Base-by-base conservation (phyloP, 2,329 filamentous ascomycete genomes). In the Erysiphe pulchra region DNA sequence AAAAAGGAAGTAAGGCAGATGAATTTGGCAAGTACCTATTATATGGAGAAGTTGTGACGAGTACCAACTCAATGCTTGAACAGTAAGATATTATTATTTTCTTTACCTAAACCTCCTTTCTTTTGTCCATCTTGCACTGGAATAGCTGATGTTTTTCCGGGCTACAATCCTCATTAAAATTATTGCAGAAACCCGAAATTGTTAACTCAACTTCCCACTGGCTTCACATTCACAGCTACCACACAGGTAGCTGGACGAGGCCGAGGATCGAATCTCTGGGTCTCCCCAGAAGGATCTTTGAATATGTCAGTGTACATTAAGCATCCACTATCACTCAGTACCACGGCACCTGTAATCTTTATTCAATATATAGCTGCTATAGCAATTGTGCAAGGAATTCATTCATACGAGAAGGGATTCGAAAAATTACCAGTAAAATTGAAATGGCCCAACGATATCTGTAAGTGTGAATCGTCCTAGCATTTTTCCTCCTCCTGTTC, bases 391-490 rank as follows among this genome's bases (percentile, higher is more conserved):
- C 73, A 82, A 50, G 87, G 83, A 0, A 77, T 95, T 50, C 77
- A 81, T 50, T 70, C 68, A 24, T 95, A 95, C 56, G 84, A 78
- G 43, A 61, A 62, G 2, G 82, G 77, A 8, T 95, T 92, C 60
- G 67, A 73, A 6, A 66, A 73, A 0, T 60, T 95, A 4, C 81
- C 82, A 0, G 69, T 98, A 37, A 85, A 81, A 58, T 63, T 98
- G 31, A 98, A 98, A 61, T 98, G 90, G 90, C 90, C 90, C 11
- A 98, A 98, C 55, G 90, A 98, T 57, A 82, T 98, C 46, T 87
- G 75, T 77, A 61, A 60, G 68, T 61, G 9, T 6, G 2, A 41
- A 6, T 18, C 12, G 12, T 11, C n/a, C 17, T 13, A 28, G 4
- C 8, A 28, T 28, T 28, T 28, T 7, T 9, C 24, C 8, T 8